Evolutionary conservation across 148 eudicot genomes (phyloP), one percentile per base, ranked within the genome.

Genomic region (Hydrangea macrophylla): DNA sequence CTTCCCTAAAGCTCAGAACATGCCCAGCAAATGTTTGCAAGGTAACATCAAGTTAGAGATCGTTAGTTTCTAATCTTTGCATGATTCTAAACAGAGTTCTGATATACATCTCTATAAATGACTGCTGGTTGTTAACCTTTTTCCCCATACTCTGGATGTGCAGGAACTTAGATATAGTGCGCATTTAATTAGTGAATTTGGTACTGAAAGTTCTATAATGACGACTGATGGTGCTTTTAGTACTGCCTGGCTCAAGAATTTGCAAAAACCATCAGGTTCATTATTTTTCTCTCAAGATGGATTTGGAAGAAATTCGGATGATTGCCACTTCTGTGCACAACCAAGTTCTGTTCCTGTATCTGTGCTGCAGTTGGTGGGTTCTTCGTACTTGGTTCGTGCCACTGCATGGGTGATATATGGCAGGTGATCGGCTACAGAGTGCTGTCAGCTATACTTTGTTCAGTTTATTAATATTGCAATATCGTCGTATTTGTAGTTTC

Each of bases 341-440:
- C 85, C 80, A 74, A 83, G 82, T 71, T 88, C 93, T 54, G 75
- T 91, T 70, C 97, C 97, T 53, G 86, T 70, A 36, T 72, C 91
- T 42, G 90, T 90, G 26, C 67, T 83, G 73, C 93, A 88, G 69
- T 71, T 86, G 65, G 67, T 82, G 55, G 99, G 99, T 60, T 85
- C 97, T 53, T 87, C 93, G 20, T 89, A 79, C 65, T 74, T 94
- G 71, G 82, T 89, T 37, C 97, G 93, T 64, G 90, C 96, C 59
- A 86, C 89, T 69, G 77, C 93, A 11, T 94, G 99, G 97, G 99
- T 88, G 82, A 73, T 80, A 56, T 91, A 86, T 76, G 99, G 99
- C 78, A 94, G 98, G 98, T 93, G 69, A 82, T 44, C 11, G 63
- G 32, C 55, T 20, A 56, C 51, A 31, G 3, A 72, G 48, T 68